Base-by-base conservation (phyloP, 129 eudicot species). In the Flaveria robusta region DNA sequence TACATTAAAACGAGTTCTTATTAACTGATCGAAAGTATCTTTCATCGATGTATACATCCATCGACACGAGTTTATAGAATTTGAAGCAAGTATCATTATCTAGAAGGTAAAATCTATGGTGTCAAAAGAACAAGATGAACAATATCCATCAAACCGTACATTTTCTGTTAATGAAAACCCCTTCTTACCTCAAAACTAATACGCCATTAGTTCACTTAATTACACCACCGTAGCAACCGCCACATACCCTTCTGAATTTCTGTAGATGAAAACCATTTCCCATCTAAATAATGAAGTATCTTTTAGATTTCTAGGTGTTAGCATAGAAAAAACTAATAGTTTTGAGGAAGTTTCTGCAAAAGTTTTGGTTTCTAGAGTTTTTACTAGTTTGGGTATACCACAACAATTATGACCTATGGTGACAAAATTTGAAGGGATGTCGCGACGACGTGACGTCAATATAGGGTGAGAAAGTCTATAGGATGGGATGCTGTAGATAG, bases 151-250 rank as follows among this genome's bases (percentile, higher is more conserved):
- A 86, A 55, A 51, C 70, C 15, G 6, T 2, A 9, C 60, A 23
- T 75, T 39, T 20, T 13, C 55, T 54, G 14, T 79, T 54, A 41
- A 68, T 74, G 90, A 86, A 64, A 86, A 81, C 71, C 72, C 81
- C 76, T 26, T 70, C 74, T 47, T 87, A 86, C 68, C 90, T 74
- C 66, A 51, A 72, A 74, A 37, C 71, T 72, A 59, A 73, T 50
- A 58, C 18, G 11, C 24, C 54, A 34, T 34, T 5, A 34, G 39
- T 34, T 34, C 39, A 67, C 16, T 49, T 70, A 41, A 66, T 39
- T 60, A 59, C 51, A 72, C 71, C 85, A 59, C 47, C 4, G 7
- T 11, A 9, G 18, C 26, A 47, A 22, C 47, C 22, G 16, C 72
- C 79, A 59, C 82, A 42, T 70, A 59, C 46, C 34, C 49, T 77